phyloP scores from a whole-genome alignment of 2,329 filamentous ascomycete genomes.

The Monosporascus sp. region DNA sequence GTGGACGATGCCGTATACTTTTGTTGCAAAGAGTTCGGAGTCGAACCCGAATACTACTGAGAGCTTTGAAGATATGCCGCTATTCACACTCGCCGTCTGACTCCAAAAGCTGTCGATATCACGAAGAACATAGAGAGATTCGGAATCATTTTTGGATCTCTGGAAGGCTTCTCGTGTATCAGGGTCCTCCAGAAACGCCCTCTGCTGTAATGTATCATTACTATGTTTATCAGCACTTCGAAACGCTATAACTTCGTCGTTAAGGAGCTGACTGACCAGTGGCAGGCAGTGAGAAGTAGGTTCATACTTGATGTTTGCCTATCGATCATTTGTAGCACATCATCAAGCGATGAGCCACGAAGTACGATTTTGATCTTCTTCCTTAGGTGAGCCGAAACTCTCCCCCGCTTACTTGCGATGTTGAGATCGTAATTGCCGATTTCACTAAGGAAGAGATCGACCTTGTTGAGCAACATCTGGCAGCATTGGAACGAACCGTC shows the following conservation, averaged over 20 bases:
- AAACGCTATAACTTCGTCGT: background rate
- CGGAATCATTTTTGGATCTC: background rate
- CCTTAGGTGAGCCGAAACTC: background rate
- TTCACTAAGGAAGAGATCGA: background rate
- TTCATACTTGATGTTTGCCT: conserved; percentile 3
- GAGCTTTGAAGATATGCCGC: background rate
- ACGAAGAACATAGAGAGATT: background rate
- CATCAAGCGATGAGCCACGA: background rate
- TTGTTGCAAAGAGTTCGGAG: background rate
- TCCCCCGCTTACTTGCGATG: background rate
- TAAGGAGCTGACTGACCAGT: background rate
- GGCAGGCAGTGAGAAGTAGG: conserved; percentile 1
- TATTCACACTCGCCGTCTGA: background rate
- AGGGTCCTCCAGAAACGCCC: background rate
- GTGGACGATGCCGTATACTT: background rate
- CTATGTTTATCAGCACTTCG: background rate
- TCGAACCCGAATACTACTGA: background rate
- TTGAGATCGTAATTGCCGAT: background rate
- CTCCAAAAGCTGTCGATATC: background rate
- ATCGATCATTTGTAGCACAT: conserved; percentile 1
- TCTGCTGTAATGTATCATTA: background rate
- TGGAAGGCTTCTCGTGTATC: background rate
- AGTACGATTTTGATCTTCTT: conserved; percentile 1
- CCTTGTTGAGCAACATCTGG: background rate
- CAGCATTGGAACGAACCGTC: background rate